Conservation (phyloP, 306 rosid genomes). For the Casuarina cunninghamiana region DNA sequence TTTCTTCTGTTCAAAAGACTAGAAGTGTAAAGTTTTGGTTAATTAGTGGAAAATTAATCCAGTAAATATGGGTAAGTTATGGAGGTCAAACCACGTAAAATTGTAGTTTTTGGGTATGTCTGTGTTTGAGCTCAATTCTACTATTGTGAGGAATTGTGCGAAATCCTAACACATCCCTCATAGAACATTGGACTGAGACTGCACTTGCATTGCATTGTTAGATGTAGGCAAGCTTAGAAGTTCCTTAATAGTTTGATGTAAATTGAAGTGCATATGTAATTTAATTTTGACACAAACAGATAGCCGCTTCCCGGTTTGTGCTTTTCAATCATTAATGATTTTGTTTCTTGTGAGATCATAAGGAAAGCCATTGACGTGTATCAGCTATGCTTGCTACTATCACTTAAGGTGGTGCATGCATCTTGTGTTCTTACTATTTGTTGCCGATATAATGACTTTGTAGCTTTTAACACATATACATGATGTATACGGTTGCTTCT, state of each 20-base stretch:
- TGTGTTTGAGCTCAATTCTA: too few relatives aligned
- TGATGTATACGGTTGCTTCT: not conserved
- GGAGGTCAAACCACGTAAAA: too few relatives aligned
- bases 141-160: too few relatives aligned
- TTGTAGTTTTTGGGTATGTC: too few relatives aligned
- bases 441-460: not conserved
- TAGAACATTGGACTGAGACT: not conserved
- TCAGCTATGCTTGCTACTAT: not conserved
- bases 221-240: not conserved
- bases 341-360: not conserved
- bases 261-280: not conserved
- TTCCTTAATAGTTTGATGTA: not conserved
- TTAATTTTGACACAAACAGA: not conserved
- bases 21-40: too few relatives aligned
- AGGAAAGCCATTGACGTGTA: not conserved
- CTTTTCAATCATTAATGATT: not conserved
- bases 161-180: not conserved
- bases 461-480: not conserved
- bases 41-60: too few relatives aligned
- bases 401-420: conserved; percentile 5
- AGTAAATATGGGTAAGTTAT: too few relatives aligned
- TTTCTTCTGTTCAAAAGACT: too few relatives aligned
- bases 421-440: not conserved
- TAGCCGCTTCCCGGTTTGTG: not conserved
- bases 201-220: not conserved